Conservation (phyloP, 2,329 filamentous ascomycete genomes). For the Sporothrix brasiliensis region DNA sequence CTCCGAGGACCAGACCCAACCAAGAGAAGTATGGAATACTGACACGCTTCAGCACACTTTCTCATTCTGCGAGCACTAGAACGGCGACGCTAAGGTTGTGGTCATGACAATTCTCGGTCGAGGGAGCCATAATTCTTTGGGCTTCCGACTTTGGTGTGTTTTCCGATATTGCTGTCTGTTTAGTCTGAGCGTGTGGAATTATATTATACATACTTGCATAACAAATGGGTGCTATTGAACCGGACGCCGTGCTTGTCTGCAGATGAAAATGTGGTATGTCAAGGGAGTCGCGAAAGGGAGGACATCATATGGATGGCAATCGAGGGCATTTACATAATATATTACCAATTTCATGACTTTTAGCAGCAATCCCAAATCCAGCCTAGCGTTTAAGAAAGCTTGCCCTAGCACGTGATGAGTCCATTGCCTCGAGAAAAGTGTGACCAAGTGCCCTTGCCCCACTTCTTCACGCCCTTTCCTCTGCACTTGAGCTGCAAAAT, state of each 20-base stretch:
- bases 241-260: background rate
- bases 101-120: background rate
- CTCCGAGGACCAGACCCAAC: background rate
- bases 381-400: background rate
- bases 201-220: no score
- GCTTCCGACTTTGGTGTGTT: background rate
- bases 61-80: conserved; percentile 30
- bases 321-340: conserved; percentile 24
- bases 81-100: background rate
- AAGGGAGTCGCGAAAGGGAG: background rate
- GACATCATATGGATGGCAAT: background rate
- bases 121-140: background rate
- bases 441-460: conserved; percentile 8
- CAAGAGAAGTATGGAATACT: background rate
- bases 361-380: no score
- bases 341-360: background rate
- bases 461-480: conserved; percentile 9
- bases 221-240: no score
- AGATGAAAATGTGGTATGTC: background rate
- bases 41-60: conserved; percentile 4
- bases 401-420: conserved; percentile 33
- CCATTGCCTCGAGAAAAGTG: background rate
- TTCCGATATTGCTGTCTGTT: background rate
- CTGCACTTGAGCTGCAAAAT: background rate
- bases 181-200: background rate